A percentile compares a stretch with the other conserved stretches of the same genome.
Evolutionary conservation across 2,329 filamentous ascomycete species (phyloP).

Genomic region (Byssothecium circinans): DNA sequence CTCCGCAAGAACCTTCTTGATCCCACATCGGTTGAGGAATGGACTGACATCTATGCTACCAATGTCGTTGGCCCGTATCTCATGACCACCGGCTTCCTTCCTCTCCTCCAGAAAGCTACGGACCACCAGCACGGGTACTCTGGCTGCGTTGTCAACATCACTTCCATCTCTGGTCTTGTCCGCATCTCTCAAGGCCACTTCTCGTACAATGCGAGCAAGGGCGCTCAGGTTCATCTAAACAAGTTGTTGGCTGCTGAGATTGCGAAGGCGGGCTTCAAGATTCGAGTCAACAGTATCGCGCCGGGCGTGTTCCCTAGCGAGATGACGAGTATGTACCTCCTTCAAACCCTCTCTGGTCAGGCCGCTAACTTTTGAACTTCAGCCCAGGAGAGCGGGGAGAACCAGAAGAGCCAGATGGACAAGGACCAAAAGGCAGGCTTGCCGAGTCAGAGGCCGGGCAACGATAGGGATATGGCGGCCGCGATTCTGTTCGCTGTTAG

Average conservation of each 20-base stretch:
- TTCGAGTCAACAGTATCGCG: conserved; percentile 60
- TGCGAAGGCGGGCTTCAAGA: conserved; percentile 54
- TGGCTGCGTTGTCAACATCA: conserved; percentile 51
- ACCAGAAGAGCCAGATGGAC: conserved; percentile 58
- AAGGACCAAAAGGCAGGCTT: conserved; percentile 57
- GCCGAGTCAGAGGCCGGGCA: conserved; percentile 56
- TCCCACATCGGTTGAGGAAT: conserved; percentile 48
- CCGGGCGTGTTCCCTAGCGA: conserved; percentile 61
- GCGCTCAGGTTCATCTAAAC: conserved; percentile 57
- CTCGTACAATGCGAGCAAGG: conserved; percentile 54
- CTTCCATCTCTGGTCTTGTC: conserved; percentile 50
- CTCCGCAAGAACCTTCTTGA: conserved; percentile 51
- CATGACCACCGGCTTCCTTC: conserved; percentile 51
- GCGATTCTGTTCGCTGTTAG: conserved; percentile 58
- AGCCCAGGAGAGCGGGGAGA: conserved; percentile 53
- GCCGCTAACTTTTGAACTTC: too few relatives aligned
- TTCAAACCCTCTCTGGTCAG: too few relatives aligned
- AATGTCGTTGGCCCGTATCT: conserved; percentile 54
- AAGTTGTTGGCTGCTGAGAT: conserved; percentile 59
- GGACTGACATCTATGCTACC: conserved; percentile 49
- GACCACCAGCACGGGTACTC: conserved; percentile 48
- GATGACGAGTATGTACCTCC: too few relatives aligned
- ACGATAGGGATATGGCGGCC: conserved; percentile 62
- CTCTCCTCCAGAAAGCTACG: conserved; percentile 49
- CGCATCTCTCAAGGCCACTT: conserved; percentile 52